Evolutionary conservation across 106 monocot genomes (phyloP).

Genomic region (Phalaenopsis equestris): DNA sequence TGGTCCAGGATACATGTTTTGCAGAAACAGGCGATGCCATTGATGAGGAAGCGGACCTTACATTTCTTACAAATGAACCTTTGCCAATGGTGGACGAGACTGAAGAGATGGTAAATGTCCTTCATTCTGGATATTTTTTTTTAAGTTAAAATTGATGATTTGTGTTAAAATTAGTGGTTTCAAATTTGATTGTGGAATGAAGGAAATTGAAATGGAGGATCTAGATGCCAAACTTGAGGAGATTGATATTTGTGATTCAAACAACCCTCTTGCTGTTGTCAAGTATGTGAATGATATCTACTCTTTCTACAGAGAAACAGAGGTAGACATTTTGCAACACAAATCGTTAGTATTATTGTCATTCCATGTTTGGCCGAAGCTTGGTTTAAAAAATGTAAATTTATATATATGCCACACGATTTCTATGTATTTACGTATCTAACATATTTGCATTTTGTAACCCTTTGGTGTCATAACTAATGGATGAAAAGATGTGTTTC

Average conservation of each 20-base stretch:
- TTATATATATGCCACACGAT: too few species aligned
- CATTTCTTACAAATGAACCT: slow-evolving; percentile 24
- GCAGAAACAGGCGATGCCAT: slow-evolving; percentile 17
- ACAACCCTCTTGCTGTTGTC: slow-evolving; percentile 60
- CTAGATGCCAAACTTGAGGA: slow-evolving; percentile 33
- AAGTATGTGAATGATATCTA: slow-evolving; percentile 73
- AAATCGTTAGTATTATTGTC: neutral
- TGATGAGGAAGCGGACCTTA: slow-evolving; percentile 28
- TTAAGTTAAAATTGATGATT: neutral
- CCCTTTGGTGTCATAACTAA: too few species aligned
- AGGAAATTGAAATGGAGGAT: slow-evolving; percentile 81
- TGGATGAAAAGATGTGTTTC: too few species aligned
- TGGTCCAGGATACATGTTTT: slow-evolving; percentile 1
- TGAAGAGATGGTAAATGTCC: slow-evolving; percentile 38
- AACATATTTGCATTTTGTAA: too few species aligned
- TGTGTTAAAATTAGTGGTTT: neutral
- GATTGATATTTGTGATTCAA: slow-evolving; percentile 50
- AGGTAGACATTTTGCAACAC: slow-evolving; percentile 33
- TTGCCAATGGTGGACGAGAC: slow-evolving; percentile 49
- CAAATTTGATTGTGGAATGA: slow-evolving; percentile 32
- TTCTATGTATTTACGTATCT: too few species aligned
- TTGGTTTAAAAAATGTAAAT: neutral
- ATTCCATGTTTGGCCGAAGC: neutral
- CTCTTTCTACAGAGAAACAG: slow-evolving; percentile 42
- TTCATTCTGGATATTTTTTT: neutral